Evolutionary conservation across 768 basidiomycete species (phyloP), one percentile per base, ranked within the genome.

Genomic region (Termitomyces sp.): DNA sequence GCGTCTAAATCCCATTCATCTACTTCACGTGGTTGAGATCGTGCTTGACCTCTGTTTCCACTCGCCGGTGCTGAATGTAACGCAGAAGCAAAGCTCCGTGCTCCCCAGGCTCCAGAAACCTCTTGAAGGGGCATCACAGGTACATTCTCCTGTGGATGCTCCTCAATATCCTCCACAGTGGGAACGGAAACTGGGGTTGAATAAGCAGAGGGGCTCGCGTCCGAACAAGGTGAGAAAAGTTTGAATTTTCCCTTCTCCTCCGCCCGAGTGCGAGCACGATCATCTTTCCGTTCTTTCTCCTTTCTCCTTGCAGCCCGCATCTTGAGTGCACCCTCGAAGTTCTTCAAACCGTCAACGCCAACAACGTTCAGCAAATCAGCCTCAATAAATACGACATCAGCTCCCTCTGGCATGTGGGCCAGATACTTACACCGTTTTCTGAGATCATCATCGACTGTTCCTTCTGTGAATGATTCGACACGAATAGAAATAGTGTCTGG

Each of bases 381-480:
- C 72, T 99, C 95, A 54, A 98, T 77, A 71, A 98, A 98, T 24
- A 94, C 88, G 46, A 98, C 92, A 66, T 98, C 95, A 38, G 92
- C 87, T 45, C 92, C 87, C 57, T 92, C 87, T 1, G 95, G 92
- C 64, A 98, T 79, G 71, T 98, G 95, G 4, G 85, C 85, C 60
- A 99, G 87, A 70, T 98, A 98, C 69, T 95, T 96, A 78, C 93
- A 98, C 33, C 95, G 87, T 72, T 93, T 91, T 49, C 95, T 86
- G 28, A 99, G 77, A 59, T 97, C 94, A 59, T 95, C 94, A 70
- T 96, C 92, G 63, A 99, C 88, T 0, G 88, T 83, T 45, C 90
- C 83, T 68, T 91, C 87, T 2, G 83, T 78, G 24, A 81, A 77
- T 14, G 85, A 85, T 64, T 93, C 91, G 30, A 97, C 87, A n/a